Percentiles rank a stretch among this genome's conserved stretches.
phyloP scores from a whole-genome alignment of 176 grass and related monocot species.

The Pontederia paniculata region DNA sequence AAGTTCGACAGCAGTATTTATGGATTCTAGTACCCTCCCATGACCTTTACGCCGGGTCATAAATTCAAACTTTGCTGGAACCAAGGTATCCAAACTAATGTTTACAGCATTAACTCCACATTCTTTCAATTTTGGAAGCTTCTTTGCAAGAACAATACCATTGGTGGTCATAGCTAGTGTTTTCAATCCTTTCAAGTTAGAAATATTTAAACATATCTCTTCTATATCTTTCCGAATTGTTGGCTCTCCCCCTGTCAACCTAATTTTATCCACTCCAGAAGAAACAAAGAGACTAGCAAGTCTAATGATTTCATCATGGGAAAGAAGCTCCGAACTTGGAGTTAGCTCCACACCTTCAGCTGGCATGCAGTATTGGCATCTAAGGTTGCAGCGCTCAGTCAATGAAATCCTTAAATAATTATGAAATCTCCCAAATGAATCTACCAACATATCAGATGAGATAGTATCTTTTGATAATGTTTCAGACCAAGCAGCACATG shows the following conservation, averaged over 20 bases:
- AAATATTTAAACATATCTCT: constrained; percentile 76
- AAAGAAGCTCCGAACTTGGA: constrained; percentile 54
- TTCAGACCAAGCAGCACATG: constrained; percentile 27
- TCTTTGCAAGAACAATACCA: constrained; percentile 66
- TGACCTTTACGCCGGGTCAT: constrained; percentile 92
- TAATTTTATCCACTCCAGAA: constrained; percentile 85
- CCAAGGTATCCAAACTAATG: constrained; percentile 88
- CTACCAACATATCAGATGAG: constrained; percentile 47
- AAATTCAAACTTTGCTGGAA: constrained; percentile 93
- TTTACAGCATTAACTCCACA: constrained; percentile 79
- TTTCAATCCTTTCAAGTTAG: constrained; percentile 64
- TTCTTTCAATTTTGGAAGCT: constrained; percentile 80
- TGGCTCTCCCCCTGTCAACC: constrained; percentile 81
- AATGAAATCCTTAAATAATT: constrained; percentile 79
- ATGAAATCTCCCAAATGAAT: constrained; percentile 83
- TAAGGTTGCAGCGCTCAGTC: constrained; percentile 73
- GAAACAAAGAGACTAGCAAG: constrained; percentile 53
- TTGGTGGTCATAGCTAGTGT: constrained; percentile 91
- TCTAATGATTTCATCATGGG: constrained; percentile 57
- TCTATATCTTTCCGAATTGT: constrained; percentile 83
- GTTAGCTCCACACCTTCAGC: constrained; percentile 70
- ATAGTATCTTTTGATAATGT: constrained; percentile 1
- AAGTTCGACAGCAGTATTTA: constrained; percentile 63
- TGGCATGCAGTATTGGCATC: constrained; percentile 92
- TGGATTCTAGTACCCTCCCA: constrained; percentile 63